Evolutionary conservation across 331 rosid species (phyloP).

Genomic region (Saraca asoca): DNA sequence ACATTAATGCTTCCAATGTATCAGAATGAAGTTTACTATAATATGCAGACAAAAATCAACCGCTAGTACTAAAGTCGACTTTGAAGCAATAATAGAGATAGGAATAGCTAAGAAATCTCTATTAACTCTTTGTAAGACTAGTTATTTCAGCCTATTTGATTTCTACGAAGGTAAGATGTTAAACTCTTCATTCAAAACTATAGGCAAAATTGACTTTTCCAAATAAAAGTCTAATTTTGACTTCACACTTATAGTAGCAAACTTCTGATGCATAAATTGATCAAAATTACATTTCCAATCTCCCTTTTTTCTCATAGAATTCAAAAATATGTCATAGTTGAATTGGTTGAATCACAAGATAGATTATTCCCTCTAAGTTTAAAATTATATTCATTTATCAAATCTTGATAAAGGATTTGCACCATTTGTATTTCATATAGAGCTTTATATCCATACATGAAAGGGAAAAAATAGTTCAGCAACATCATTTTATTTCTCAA

Average conservation of each 20-base stretch:
- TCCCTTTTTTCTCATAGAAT: not conserved
- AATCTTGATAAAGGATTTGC: not conserved
- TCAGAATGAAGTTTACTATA: no score
- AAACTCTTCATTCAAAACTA: not conserved
- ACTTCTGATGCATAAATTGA: not conserved
- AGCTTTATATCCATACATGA: slow-evolving; percentile 49
- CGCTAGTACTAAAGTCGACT: not conserved
- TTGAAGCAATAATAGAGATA: not conserved
- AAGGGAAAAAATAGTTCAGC: slow-evolving; percentile 50
- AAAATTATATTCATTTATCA: not conserved
- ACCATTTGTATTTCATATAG: not conserved
- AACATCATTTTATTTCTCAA: slow-evolving; percentile 54
- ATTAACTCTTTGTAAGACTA: not conserved
- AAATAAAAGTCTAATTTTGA: not conserved
- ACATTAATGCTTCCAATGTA: no score
- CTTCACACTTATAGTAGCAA: not conserved
- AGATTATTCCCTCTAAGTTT: not conserved
- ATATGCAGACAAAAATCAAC: not conserved
- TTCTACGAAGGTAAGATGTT: not conserved
- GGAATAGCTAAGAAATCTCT: not conserved
- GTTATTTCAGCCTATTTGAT: not conserved
- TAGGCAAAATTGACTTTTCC: not conserved
- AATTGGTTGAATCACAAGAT: not conserved
- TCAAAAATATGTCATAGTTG: not conserved
- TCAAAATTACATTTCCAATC: not conserved